Base-by-base conservation (phyloP, 1,284 basidiomycete species). In the Macrocystidia cucumis region DNA sequence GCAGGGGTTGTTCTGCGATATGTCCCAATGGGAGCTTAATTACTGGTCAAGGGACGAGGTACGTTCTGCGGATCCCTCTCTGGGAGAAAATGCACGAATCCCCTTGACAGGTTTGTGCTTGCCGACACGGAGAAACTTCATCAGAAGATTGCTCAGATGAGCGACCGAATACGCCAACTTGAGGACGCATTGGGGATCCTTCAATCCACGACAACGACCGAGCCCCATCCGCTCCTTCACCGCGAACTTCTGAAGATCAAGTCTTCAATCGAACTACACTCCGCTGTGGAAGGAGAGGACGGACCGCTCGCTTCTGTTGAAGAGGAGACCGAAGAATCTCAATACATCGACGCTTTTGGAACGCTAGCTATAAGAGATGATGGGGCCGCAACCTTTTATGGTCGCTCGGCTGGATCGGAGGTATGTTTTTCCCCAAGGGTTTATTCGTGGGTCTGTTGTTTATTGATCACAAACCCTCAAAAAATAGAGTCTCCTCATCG, bases 91-190 rank as follows among this genome's bases (percentile, higher is more conserved):
- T n/a, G n/a, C n/a, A n/a, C n/a, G n/a, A n/a, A n/a, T 17, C 13
- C n/a, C 19, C 24, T n/a, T 38, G 6, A 4, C 38, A 82, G 82
- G 34, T 85, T 86, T 48, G 78, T 85, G 24, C 69, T 85, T n/a
- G 80, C 81, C 2, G 79, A 82, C 44, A 86, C 82, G 2, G 81
- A 85, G 40, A 74, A 77, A 44, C 59, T 87, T 18, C 83, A 87
- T 49, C 60, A 69, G 34, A 84, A 84, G 54, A 85, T 86, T 29
- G 59, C 71, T 0, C 65, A 68, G 29, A 84, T 86, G 81, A 77
- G 74, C 44, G 72, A 84, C 50, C 77, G 82, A 22, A 85, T 86
- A 40, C 71, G 80, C 22, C 74, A 74, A 38, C 71, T 86, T n/a
- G 82, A 85, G 52, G 80, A 84, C 41, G 79, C 79, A 0, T 64